Conservation (phyloP, 805 yeast species). For the Scheffersomyces lignosus region DNA sequence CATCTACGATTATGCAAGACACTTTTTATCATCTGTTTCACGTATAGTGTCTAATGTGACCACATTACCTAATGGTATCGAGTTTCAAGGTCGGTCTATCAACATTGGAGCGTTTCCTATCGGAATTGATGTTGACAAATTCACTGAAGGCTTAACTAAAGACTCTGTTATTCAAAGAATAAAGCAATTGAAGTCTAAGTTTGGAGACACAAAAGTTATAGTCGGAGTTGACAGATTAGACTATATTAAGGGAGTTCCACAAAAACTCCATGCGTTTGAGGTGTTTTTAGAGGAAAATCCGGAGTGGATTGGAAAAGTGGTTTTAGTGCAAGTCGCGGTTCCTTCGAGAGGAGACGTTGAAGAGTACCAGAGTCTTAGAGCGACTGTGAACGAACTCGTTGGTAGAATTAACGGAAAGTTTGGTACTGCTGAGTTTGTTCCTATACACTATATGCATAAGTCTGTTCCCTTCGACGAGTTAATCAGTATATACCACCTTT, state of each 20-base stretch:
- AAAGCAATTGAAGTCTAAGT: slow-evolving; percentile 53
- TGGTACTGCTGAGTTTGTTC: slow-evolving; percentile 96
- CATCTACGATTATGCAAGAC: slow-evolving; percentile 98
- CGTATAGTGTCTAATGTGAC: slow-evolving; percentile 71
- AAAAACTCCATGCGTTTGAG: slow-evolving; percentile 93
- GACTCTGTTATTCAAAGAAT: slow-evolving; percentile 67
- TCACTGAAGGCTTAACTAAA: slow-evolving; percentile 72
- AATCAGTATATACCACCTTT: slow-evolving; percentile 77
- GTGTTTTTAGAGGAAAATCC: slow-evolving; percentile 91
- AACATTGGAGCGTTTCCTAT: slow-evolving; percentile 98
- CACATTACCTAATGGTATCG: slow-evolving; percentile 89
- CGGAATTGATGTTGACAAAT: slow-evolving; percentile 94
- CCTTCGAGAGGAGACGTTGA: slow-evolving; percentile 98
- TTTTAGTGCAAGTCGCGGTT: slow-evolving; percentile 93
- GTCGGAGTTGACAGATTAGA: slow-evolving; percentile 97
- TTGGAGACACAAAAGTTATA: slow-evolving; percentile 80
- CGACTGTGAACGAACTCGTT: slow-evolving; percentile 93
- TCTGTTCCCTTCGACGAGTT: slow-evolving; percentile 89
- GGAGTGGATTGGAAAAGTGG: slow-evolving; percentile 97
- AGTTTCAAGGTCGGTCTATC: slow-evolving; percentile 71
- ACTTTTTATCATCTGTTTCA: slow-evolving; percentile 86
- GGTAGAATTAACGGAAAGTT: slow-evolving; percentile 95
- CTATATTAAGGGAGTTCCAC: slow-evolving; percentile 97
- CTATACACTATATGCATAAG: slow-evolving; percentile 94
- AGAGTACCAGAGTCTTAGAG: slow-evolving; percentile 90